Conservation (phyloP, 306 rosid species). For the Urtica urens region DNA sequence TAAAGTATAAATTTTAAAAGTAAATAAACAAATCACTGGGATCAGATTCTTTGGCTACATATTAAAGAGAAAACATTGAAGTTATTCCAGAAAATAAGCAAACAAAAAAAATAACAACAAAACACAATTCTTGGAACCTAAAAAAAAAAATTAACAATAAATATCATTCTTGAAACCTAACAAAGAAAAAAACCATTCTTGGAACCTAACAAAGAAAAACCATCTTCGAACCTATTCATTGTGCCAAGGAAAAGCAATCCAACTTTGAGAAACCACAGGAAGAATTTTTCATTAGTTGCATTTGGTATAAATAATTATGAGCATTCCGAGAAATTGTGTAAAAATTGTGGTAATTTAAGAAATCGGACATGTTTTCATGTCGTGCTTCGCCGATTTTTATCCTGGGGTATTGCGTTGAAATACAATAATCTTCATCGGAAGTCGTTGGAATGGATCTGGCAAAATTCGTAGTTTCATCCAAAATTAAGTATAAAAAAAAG, state of each 20-base stretch:
- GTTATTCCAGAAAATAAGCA: slow-evolving; percentile 7
- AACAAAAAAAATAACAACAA: slow-evolving; percentile 23
- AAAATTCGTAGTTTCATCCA: no score
- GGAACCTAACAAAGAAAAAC: slow-evolving; percentile 18
- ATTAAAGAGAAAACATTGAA: no score
- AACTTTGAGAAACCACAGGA: slow-evolving; percentile 20
- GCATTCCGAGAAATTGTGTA: no score
- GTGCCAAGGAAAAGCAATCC: slow-evolving; percentile 7
- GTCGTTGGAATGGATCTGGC: no score
- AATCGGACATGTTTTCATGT: no score
- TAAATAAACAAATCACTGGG: slow-evolving; percentile 17
- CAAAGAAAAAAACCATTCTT: background rate
- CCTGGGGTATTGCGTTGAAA: no score
- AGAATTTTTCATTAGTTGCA: background rate
- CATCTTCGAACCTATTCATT: slow-evolving; percentile 24
- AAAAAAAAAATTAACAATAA: background rate
- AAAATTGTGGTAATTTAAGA: background rate
- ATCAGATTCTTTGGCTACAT: slow-evolving; percentile 52
- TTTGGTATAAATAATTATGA: slow-evolving; percentile 12
- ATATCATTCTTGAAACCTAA: background rate
- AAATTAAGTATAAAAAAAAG: no score
- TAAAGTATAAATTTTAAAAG: slow-evolving; percentile 1
- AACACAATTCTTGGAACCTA: slow-evolving; percentile 1
- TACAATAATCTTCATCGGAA: no score
- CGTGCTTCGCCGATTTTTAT: no score